Evolutionary conservation across 257 asterid species (phyloP), one percentile per base, ranked within the genome.

Genomic region (Plantago elongata): DNA sequence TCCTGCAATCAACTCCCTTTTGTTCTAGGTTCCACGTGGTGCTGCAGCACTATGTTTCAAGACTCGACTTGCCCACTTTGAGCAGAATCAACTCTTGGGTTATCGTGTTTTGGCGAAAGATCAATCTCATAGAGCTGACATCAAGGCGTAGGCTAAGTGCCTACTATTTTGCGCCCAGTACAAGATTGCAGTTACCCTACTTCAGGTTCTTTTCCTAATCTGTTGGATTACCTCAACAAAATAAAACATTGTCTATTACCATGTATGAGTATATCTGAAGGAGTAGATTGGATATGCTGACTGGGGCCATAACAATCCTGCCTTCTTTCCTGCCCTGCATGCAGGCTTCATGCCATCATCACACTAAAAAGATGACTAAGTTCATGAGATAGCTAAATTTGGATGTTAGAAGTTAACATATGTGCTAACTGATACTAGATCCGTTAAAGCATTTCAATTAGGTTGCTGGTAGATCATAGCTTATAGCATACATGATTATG

Each of bases 131-230:
- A 97, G 95, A 78, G 97, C 86, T 68, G 99, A 89, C 75, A 87
- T 85, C 62, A 93, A 89, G 71, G 97, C 99, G n/a, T 97, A 93
- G 80, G 99, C 97, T 76, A 93, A 97, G 47, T n/a, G n/a, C n/a
- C n/a, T n/a, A n/a, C n/a, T n/a, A n/a, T 89, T 93, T 68, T 89
- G 97, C 76, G 99, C 99, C 67, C 99, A 93, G 66, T 93, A 93
- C 81, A 93, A 93, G 84, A 89, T 89, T 70, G 97, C 97, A 5
- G 99, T 93, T 63, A 87, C 99, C 72, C 94, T 93, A 74, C 97
- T 93, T 61, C 96, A 81, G 97, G 99, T 92, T 77, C 58, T 56
- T 68, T 49, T 59, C 57, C 68, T 52, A 11, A 44, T 47, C 57
- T 18, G 57, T 22, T 52, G 11, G 22, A 51, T 51, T 9, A 34